Evolutionary conservation across 1,284 basidiomycete species (phyloP), one percentile per base, ranked within the genome.

Genomic region (Ustilago lituana): DNA sequence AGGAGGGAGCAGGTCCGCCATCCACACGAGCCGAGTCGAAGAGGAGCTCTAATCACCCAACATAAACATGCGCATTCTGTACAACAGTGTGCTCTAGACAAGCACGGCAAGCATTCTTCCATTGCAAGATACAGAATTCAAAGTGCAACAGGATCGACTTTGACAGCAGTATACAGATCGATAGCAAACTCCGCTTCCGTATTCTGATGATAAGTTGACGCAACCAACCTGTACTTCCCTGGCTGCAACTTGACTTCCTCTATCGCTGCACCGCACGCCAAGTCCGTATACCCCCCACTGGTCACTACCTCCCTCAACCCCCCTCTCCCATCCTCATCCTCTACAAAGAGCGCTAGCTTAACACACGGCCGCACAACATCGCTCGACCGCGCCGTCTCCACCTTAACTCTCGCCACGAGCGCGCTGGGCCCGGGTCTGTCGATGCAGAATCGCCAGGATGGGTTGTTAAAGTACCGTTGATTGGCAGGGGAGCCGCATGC

Each of bases 401-500:
- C 24, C 20, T 29, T 45, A 26, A 53, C 46, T 19, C 53, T 40
- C 2, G 55, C 51, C 2, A 45, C 40, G 5, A 67, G 12, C 1
- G 26, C 55, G 7, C 20, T 37, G 7, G 41, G 29, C 5, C 54
- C 61, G 1, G 29, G 31, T 14, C 33, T 8, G 0, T 52, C 46
- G 20, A 72, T 20, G 0, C 6, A 20, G 20, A 94, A 74, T 57
- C 89, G 87, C 74, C 88, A 90, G 3, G 85, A 84, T 0, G 92
- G 91, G 77, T 94, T 94, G 32, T 78, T 78, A 5, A 84, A 79
- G 79, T 92, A 93, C 14, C 81, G 83, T 10, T 86, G 85, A 54
- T 87, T 88, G 48, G 86, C 87, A 0, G 89, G 90, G 11, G 88
- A 85, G 8, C 92, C 91, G 5, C 84, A 88, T 1, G 90, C 88